Evolutionary conservation across 495 filamentous ascomycete species (phyloP).

Genomic region (Penicillium pulvis): DNA sequence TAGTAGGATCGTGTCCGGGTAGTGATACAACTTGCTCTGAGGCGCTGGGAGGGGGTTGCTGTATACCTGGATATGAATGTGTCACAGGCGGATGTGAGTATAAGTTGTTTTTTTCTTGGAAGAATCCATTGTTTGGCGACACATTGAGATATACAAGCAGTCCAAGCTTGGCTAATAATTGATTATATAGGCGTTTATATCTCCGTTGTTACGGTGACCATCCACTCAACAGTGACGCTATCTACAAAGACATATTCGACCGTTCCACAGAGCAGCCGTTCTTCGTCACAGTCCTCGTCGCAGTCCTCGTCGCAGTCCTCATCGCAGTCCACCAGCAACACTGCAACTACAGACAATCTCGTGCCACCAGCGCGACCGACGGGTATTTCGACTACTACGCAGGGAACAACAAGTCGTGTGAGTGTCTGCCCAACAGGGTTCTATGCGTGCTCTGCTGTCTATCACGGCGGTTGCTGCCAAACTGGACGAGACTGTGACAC

Average conservation of each 20-base stretch:
- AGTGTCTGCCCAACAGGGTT: constrained; percentile 67
- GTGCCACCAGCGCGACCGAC: constrained; percentile 56
- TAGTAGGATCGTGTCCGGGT: constrained; percentile 61
- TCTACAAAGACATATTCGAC: constrained; percentile 45
- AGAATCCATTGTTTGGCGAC: neutral
- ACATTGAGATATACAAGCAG: neutral
- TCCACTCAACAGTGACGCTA: constrained; percentile 44
- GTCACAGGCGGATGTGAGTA: constrained; percentile 77
- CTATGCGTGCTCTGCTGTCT: constrained; percentile 69
- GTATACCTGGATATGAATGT: constrained; percentile 79
- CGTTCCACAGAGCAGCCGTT: constrained; percentile 24
- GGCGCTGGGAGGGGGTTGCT: constrained; percentile 80
- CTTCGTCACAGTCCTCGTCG: constrained; percentile 26
- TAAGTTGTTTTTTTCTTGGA: neutral
- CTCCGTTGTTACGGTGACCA: constrained; percentile 49
- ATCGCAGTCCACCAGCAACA: constrained; percentile 23
- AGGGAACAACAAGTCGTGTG: constrained; percentile 23
- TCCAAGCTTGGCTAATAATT: neutral
- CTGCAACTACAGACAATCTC: constrained; percentile 29
- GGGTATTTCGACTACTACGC: constrained; percentile 34
- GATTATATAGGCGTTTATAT: constrained; percentile 43
- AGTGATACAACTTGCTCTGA: constrained; percentile 70
- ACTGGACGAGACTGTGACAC: constrained; percentile 80
- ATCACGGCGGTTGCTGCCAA: constrained; percentile 76
- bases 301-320: constrained; percentile 14